Evolutionary conservation across 176 grass and related monocot genomes (phyloP), one percentile per base, ranked within the genome.

Genomic region (Secale cereale): DNA sequence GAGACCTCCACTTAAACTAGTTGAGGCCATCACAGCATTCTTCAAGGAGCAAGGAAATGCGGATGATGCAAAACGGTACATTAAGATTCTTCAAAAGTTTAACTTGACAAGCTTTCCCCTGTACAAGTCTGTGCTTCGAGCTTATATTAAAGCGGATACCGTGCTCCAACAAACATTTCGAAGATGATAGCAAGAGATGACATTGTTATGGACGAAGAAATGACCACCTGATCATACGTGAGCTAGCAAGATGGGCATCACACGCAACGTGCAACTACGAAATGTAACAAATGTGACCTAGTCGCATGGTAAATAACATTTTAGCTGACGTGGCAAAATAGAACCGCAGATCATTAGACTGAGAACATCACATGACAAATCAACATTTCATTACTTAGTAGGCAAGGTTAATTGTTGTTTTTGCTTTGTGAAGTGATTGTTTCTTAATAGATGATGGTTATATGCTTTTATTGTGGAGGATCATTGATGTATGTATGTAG

Each of bases 61-160:
- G 11, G 74, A 59, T 2, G 76, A 86, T 35, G 68, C 85, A 48
- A 78, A 63, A 30, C 74, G 7, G 19, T 91, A 88, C 41, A 62
- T 90, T 56, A 84, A 88, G 82, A 75, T 84, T 86, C 85, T 97
- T 40, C 78, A n/a, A 54, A 83, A 67, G 60, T 85, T 94, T 25
- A 76, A 83, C 4, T 43, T 92, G 60, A 97, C 82, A 78, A 88
- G 60, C 61, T 97, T 93, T 48, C 43, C 84, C 30, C n/a, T 91
- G 40, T 97, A 97, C 29, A 97, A 91, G 59, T 93, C 79, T 43
- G 68, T 93, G 81, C 76, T 97, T 37, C 75, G 82, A 83, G 65
- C 85, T 46, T 91, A 90, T 56, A 88, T 97, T 65, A 93, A 93
- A 79, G 82, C 46, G 63, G 60, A 75, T 1, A 41, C 4, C 71